Conservation (phyloP, 352 stramenopile genomes). For the Peronospora destructor region DNA sequence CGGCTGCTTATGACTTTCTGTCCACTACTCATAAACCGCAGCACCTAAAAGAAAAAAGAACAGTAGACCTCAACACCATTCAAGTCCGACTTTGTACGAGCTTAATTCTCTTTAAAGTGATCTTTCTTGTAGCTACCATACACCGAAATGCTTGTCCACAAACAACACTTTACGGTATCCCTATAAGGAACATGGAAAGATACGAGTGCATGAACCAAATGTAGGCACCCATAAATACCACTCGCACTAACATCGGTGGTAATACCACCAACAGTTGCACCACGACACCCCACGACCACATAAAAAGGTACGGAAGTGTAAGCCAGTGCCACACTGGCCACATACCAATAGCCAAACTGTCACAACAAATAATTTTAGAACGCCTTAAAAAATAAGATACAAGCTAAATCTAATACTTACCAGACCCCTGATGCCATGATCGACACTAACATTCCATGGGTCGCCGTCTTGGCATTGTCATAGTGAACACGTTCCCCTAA, state of each 20-base stretch:
- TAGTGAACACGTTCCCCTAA: conserved; percentile 57
- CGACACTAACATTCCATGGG: conserved; percentile 55
- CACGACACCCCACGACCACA: conserved; percentile 77
- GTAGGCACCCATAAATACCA: conserved; percentile 54
- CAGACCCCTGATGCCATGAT: conserved; percentile 51
- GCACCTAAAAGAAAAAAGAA: no score
- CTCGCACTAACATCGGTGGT: conserved; percentile 45
- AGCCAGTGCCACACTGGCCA: conserved; percentile 74
- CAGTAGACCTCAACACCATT: no score
- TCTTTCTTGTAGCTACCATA: no score
- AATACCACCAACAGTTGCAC: conserved; percentile 63
- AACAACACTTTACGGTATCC: background rate
- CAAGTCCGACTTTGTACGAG: no score
- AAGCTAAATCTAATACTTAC: conserved; percentile 17
- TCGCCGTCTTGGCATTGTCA: conserved; percentile 52
- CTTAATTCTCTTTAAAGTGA: no score
- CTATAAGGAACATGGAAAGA: conserved; percentile 31
- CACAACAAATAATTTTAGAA: background rate
- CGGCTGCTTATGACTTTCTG: no score
- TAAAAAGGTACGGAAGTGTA: conserved; percentile 71
- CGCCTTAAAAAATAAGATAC: background rate
- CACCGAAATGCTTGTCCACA: no score
- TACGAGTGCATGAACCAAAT: conserved; percentile 77
- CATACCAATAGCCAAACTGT: conserved; percentile 61
- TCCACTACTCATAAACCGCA: no score